A percentile compares a stretch with the other conserved stretches of the same genome.
Evolutionary conservation across 2,329 filamentous ascomycete genomes (phyloP).

Genomic region (Claviceps paspali): DNA sequence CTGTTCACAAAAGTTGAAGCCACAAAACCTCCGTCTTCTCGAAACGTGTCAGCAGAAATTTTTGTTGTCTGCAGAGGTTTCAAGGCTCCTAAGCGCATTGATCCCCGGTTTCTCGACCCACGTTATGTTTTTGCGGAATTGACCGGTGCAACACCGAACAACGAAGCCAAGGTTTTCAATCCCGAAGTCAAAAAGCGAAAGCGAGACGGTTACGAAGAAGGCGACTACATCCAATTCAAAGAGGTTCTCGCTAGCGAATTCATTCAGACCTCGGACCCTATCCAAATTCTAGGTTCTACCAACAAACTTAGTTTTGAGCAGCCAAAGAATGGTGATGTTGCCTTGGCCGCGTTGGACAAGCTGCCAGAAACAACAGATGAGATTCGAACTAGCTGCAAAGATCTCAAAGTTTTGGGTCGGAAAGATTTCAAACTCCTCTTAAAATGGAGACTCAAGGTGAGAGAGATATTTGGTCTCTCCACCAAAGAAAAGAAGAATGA

Average conservation of each 20-base stretch:
- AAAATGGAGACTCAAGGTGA: constrained; percentile 75
- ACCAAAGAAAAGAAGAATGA: constrained; percentile 48
- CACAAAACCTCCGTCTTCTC: constrained; percentile 87
- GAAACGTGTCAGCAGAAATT: constrained; percentile 95
- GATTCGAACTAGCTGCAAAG: constrained; percentile 60
- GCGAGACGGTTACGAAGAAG: constrained; percentile 94
- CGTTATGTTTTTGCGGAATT: constrained; percentile 85
- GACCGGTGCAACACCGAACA: constrained; percentile 73
- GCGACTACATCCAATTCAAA: constrained; percentile 85
- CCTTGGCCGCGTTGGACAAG: constrained; percentile 70
- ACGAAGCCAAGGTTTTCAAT: constrained; percentile 96
- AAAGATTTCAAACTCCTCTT: constrained; percentile 89
- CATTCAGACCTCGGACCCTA: constrained; percentile 84
- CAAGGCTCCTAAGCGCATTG: constrained; percentile 87
- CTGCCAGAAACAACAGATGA: constrained; percentile 77
- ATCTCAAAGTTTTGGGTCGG: constrained; percentile 79
- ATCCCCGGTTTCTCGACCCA: constrained; percentile 84
- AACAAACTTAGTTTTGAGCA: constrained; percentile 78
- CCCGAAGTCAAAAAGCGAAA: constrained; percentile 96
- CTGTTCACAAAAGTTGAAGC: constrained; percentile 91
- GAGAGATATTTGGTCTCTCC: constrained; percentile 79
- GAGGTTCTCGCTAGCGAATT: constrained; percentile 81
- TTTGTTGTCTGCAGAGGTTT: constrained; percentile 94
- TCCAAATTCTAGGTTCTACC: constrained; percentile 72
- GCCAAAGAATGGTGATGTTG: constrained; percentile 66